A percentile compares a stretch with the other conserved stretches of the same genome.
These are phyloP conservation scores for Hygrocybe punicea DNA, from an alignment of 768 basidiomycete species.

Conservation along the genomic window DNA sequence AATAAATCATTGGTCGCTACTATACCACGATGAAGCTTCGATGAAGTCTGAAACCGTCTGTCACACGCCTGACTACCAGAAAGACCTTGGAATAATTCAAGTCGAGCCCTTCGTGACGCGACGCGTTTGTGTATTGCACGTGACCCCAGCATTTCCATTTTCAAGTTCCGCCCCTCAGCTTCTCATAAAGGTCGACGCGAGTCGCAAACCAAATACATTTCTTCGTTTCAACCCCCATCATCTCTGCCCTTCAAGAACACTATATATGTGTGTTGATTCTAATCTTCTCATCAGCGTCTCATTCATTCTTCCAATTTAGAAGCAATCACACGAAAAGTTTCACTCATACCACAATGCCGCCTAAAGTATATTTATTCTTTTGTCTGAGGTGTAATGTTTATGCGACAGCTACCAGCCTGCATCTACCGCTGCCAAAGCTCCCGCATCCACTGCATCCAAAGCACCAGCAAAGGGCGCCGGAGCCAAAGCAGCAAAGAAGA, in stretches of 20 bases:
- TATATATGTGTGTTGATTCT: background rate
- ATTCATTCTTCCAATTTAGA: background rate
- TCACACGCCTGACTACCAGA: too few relatives aligned
- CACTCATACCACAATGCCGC: slow-evolving; percentile 3
- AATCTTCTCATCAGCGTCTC: background rate
- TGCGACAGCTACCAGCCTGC: slow-evolving; percentile 47
- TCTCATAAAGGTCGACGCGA: slow-evolving; percentile 24
- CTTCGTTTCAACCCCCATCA: slow-evolving; percentile 23
- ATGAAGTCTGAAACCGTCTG: too few relatives aligned
- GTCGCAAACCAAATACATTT: slow-evolving; percentile 20
- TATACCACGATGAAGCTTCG: too few relatives aligned
- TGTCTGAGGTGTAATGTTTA: background rate
- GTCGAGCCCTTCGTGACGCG: too few relatives aligned
- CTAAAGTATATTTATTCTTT: slow-evolving; percentile 26
- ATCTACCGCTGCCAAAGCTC: slow-evolving; percentile 72
- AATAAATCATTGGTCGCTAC: too few relatives aligned
- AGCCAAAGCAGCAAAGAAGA: slow-evolving; percentile 58
- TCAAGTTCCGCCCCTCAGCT: slow-evolving; percentile 38
- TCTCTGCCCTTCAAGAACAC: slow-evolving; percentile 18
- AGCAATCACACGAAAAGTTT: background rate
- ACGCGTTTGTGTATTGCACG: background rate
- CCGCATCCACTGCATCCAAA: slow-evolving; percentile 61
- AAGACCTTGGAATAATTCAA: too few relatives aligned
- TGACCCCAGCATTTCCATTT: slow-evolving; percentile 17
- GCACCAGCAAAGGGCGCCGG: slow-evolving; percentile 49